phyloP scores from a whole-genome alignment of 2,329 filamentous ascomycete genomes.

The Aspergillus sojae region DNA sequence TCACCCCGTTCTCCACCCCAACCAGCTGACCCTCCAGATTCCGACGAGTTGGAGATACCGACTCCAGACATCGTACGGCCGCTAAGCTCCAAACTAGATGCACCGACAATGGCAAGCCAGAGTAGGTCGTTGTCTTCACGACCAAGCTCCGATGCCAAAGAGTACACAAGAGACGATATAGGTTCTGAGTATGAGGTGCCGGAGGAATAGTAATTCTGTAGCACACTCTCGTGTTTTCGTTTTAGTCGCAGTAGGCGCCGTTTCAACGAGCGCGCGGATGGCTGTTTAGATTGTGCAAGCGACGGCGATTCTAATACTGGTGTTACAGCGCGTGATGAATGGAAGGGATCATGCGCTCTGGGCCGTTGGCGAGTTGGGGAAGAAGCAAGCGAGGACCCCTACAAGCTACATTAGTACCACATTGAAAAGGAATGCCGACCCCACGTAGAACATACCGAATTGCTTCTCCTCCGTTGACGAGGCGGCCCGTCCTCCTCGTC shows the following conservation, averaged over 20 bases:
- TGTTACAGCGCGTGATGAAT: conserved; percentile 50
- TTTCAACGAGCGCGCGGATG: conserved; percentile 72
- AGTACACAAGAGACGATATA: conserved; percentile 92
- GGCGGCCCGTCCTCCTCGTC: conserved; percentile 77
- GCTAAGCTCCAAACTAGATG: conserved; percentile 90
- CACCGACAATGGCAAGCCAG: conserved; percentile 92
- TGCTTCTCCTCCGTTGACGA: conserved; percentile 79
- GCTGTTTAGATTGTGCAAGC: conserved; percentile 54
- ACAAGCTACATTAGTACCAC: conserved; percentile 17
- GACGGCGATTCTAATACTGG: conserved; percentile 45
- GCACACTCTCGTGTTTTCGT: conserved; percentile 72
- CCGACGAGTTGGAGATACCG: conserved; percentile 61
- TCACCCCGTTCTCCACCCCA: conserved; percentile 84
- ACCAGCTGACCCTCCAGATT: conserved; percentile 60
- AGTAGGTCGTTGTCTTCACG: conserved; percentile 95
- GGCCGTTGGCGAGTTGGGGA: conserved; percentile 46
- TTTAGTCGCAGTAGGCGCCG: conserved; percentile 74
- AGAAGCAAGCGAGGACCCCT: conserved; percentile 45
- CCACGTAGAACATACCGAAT: conserved; percentile 63
- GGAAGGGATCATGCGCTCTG: conserved; percentile 45
- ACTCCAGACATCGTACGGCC: conserved; percentile 82
- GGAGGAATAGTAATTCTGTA: conserved; percentile 81
- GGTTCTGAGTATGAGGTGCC: conserved; percentile 94
- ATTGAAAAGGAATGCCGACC: neutral
- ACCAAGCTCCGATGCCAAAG: conserved; percentile 88